Conservation (phyloP, 768 basidiomycete species). For the Cyathus striatus region DNA sequence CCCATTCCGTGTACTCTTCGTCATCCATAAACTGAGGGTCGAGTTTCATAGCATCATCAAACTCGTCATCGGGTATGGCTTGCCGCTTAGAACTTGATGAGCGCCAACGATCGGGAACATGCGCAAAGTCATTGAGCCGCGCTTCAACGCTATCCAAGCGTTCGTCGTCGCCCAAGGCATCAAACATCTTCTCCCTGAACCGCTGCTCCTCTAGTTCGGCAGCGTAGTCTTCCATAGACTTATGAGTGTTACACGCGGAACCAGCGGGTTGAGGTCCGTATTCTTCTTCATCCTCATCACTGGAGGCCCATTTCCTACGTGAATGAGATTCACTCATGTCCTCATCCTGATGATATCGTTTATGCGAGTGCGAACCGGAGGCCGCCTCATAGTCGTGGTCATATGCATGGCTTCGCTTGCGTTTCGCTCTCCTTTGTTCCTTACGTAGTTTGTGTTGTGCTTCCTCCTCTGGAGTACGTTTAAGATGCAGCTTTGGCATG, state of each 20-base stretch:
- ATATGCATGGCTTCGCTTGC: conserved; percentile 15
- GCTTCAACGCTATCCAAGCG: conserved; percentile 59
- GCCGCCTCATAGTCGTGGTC: conserved; percentile 10
- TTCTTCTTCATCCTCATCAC: conserved; percentile 34
- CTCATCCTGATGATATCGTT: conserved; percentile 16
- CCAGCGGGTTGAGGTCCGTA: conserved; percentile 15
- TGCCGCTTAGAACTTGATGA: conserved; percentile 14
- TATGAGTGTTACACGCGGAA: conserved; percentile 7
- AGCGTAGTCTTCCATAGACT: conserved; percentile 43
- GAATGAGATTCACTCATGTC: conserved; percentile 10
- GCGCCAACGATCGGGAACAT: conserved; percentile 71
- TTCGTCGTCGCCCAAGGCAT: conserved; percentile 70
- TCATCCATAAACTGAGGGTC: conserved; percentile 63
- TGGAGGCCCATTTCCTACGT: conserved; percentile 44
- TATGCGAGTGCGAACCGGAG: conserved; percentile 14
- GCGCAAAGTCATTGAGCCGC: conserved; percentile 60
- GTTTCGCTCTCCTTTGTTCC: conserved; percentile 28
- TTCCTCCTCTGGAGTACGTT: conserved; percentile 60
- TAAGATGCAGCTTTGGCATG: conserved; percentile 55
- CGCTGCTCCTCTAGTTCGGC: conserved; percentile 57
- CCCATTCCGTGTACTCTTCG: conserved; percentile 85
- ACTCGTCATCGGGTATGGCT: conserved; percentile 15
- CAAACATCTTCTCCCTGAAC: conserved; percentile 72
- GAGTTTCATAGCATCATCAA: conserved; percentile 34
- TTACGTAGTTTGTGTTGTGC: conserved; percentile 36